Evolutionary conservation across 1,139 yeast genomes (phyloP).

Genomic region (Saccharomyces hybrid): DNA sequence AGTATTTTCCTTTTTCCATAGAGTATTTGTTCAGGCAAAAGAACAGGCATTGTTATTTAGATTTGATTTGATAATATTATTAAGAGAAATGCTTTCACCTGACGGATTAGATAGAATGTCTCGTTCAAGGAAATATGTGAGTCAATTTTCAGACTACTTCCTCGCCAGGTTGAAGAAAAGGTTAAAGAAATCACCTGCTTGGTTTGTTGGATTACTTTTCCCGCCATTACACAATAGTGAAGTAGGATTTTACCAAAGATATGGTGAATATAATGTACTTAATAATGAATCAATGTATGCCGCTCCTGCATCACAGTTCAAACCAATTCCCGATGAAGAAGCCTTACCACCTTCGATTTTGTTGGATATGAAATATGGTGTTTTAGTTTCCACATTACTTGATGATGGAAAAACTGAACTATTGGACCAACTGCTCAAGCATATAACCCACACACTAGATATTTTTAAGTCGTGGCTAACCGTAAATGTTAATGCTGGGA

Average conservation of each 20-base stretch:
- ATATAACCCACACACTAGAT: conserved; percentile 15
- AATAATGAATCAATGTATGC: conserved; percentile 11
- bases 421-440: conserved; percentile 15
- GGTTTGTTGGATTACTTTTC: conserved; percentile 63
- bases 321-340: conserved; percentile 19
- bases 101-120: conserved; percentile 31
- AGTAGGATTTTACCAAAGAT: conserved; percentile 38
- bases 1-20: conserved; percentile 63
- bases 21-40: conserved; percentile 59
- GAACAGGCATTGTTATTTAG: conserved; percentile 56
- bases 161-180: conserved; percentile 54
- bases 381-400: conserved; percentile 27
- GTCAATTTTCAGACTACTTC: conserved; percentile 57
- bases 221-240: conserved; percentile 46
- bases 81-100: conserved; percentile 41
- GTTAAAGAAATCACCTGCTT: conserved; percentile 44
- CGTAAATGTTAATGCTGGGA: conserved; percentile 8
- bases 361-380: conserved; percentile 25
- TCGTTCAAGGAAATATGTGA: conserved; percentile 48
- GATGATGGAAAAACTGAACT: conserved; percentile 26
- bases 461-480: conserved; percentile 16
- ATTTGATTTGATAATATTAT: conserved; percentile 60
- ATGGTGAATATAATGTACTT: conserved; percentile 35
- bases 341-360: conserved; percentile 18
- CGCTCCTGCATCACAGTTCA: conserved; percentile 21